Evolutionary conservation across 257 asterid species (phyloP), one percentile per base, ranked within the genome.

Genomic region (Cinchona pubescens): DNA sequence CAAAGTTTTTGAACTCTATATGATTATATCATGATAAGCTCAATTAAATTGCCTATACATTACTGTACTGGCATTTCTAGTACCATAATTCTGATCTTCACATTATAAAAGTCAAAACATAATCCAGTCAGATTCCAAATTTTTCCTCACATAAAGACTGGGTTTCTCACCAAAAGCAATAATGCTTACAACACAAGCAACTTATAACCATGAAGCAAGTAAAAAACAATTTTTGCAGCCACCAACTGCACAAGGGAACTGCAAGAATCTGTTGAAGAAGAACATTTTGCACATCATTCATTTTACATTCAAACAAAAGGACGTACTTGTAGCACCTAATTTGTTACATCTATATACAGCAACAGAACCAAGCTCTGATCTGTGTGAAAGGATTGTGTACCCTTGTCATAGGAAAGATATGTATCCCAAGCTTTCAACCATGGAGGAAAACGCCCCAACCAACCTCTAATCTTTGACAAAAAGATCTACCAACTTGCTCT

Each of bases 371-470:
- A 84, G 75, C 80, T 75, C 84, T 78, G 73, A 72, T 80, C 83
- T 78, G 71, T 76, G 75, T 78, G 76, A 80, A 85, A 80, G 84
- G 78, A 78, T 80, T 68, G 80, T 71, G 71, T 71, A 83, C 74
- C 77, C 77, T 83, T 82, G 79, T 79, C 86, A 78, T 56, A 76
- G 83, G 82, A 74, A 84, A 74, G 83, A 80, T 70, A 74, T 78
- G 87, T 62, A 81, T 72, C 86, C 84, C 82, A 84, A 84, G 83
- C 88, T 71, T 78, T 79, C 67, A 58, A 42, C 58, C 65, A 42
- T 45, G 25, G 81, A 82, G 46, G 61, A 68, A 59, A 58, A 27
- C 40, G 68, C 68, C 76, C 32, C 23, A 72, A 78, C 34, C 70
- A 55, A 78, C 69, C 81, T 78, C 78, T 72, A 38, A 64, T 75